Evolutionary conservation across 768 basidiomycete genomes (phyloP).

Genomic region (Infundibulicybe gibba): DNA sequence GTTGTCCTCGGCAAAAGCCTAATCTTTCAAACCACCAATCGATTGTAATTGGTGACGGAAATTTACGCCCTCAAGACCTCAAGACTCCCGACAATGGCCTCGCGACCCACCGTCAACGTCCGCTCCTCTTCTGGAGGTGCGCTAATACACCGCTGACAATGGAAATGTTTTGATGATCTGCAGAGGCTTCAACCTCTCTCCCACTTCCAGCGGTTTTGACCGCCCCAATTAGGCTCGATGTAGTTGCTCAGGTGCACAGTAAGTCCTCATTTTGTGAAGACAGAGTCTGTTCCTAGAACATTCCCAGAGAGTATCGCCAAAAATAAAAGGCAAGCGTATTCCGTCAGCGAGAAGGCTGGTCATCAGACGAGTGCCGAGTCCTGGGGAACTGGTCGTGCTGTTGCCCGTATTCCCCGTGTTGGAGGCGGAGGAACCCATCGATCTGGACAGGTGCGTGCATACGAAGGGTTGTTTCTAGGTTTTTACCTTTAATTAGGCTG

Average conservation of each 20-base stretch:
- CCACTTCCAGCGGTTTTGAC: constrained; percentile 95
- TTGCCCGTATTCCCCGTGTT: constrained; percentile 99
- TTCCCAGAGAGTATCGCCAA: constrained; percentile 89
- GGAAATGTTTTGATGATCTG: constrained; percentile 11
- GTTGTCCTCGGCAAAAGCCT: no score
- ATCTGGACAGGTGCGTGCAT: constrained; percentile 77
- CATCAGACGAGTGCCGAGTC: constrained; percentile 99
- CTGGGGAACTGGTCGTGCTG: constrained; percentile 99
- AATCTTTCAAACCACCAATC: no score
- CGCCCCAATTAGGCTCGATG: constrained; percentile 97
- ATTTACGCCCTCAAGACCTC: constrained; percentile 24
- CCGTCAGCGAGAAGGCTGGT: constrained; percentile 96
- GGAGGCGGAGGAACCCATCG: constrained; percentile 98
- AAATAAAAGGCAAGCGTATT: constrained; percentile 96
- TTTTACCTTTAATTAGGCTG: constrained; percentile 54
- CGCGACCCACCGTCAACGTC: constrained; percentile 88
- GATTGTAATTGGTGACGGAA: no score
- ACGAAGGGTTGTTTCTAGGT: background rate
- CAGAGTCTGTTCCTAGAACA: no score
- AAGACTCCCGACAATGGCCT: constrained; percentile 72
- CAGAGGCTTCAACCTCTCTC: constrained; percentile 84
- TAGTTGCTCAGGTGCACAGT: constrained; percentile 99
- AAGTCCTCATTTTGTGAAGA: constrained; percentile 32
- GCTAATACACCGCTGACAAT: constrained; percentile 10
- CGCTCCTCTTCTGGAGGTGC: constrained; percentile 73